These are phyloP conservation scores for Breviolum minutum DNA, from an alignment of 73 alveolate genomes.

Conservation along the genomic window DNA sequence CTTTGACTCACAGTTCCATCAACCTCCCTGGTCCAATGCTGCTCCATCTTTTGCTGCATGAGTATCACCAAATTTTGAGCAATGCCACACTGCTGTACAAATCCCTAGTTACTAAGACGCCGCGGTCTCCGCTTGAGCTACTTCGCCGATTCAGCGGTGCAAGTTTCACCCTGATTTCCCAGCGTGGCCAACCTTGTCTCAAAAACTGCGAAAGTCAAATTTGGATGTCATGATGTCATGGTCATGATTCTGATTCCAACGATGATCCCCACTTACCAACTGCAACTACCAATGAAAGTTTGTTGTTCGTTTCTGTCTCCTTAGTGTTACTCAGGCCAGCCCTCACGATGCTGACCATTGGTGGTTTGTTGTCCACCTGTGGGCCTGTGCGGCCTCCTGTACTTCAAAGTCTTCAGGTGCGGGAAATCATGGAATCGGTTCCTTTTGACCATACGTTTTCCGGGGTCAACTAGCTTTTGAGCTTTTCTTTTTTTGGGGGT, in stretches of 20 bases:
- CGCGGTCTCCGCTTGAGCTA: not conserved
- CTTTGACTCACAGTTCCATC: not conserved
- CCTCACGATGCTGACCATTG: conserved; percentile 17
- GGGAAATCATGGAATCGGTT: not conserved
- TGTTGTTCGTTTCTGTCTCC: too few relatives aligned
- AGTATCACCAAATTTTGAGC: conserved; percentile 37
- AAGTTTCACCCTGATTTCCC: not conserved
- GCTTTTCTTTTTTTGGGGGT: too few relatives aligned
- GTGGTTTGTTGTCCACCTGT: conserved; percentile 27
- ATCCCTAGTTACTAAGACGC: conserved; percentile 17
- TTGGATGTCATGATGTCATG: too few relatives aligned
- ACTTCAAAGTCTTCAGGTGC: conserved; percentile 23
- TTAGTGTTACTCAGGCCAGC: conserved; percentile 7
- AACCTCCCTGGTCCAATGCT: not conserved
- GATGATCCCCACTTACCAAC: too few relatives aligned
- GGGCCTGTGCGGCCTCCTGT: conserved; percentile 66
- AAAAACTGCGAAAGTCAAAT: not conserved
- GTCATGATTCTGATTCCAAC: too few relatives aligned
- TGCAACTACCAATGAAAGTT: too few relatives aligned
- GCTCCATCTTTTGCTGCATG: conserved; percentile 12
- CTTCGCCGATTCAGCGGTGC: conserved; percentile 40
- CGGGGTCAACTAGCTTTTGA: too few relatives aligned
- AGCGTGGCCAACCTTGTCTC: not conserved
- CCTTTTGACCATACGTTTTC: not conserved
- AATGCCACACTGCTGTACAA: conserved; percentile 30